Percentiles rank a stretch among this genome's conserved stretches.
Conservation (phyloP, 2,329 filamentous ascomycete species). For the Fusarium tricinctum region DNA sequence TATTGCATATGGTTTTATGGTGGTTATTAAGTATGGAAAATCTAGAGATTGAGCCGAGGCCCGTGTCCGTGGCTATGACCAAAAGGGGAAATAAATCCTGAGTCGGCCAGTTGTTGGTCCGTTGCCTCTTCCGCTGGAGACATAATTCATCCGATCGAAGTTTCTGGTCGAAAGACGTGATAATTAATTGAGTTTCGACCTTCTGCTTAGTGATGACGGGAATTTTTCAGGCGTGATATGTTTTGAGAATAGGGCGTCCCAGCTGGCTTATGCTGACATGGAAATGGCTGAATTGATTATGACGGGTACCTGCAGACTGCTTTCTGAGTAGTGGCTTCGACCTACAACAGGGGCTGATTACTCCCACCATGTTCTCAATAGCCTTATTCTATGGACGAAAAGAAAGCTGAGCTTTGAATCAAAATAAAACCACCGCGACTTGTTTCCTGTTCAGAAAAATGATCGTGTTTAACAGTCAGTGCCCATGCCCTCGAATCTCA, state of each 20-base stretch:
- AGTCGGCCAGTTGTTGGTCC: conserved; percentile 31
- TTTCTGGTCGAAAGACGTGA: background rate
- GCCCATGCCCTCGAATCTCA: too few relatives aligned
- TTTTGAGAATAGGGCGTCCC: background rate
- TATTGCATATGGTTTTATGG: background rate
- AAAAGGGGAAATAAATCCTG: conserved; percentile 20
- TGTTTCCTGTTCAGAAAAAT: too few relatives aligned
- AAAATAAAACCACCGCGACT: too few relatives aligned
- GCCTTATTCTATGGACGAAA: too few relatives aligned
- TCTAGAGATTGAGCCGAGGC: conserved; percentile 14
- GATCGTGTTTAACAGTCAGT: too few relatives aligned
- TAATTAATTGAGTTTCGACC: background rate
- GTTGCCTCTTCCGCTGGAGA: conserved; percentile 12
- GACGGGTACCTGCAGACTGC: too few relatives aligned
- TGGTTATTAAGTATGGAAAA: conserved; percentile 14
- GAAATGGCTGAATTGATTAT: background rate
- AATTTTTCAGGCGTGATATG: background rate
- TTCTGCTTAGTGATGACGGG: background rate
- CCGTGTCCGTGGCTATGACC: conserved; percentile 27
- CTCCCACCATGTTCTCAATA: too few relatives aligned
- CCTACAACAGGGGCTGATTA: too few relatives aligned
- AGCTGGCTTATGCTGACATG: background rate
- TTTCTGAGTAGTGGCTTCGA: too few relatives aligned
- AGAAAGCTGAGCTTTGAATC: too few relatives aligned
- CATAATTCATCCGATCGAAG: conserved; percentile 9